These are phyloP conservation scores for Cronartium quercuum DNA, from an alignment of 1,284 basidiomycete genomes.

Conservation along the genomic window DNA sequence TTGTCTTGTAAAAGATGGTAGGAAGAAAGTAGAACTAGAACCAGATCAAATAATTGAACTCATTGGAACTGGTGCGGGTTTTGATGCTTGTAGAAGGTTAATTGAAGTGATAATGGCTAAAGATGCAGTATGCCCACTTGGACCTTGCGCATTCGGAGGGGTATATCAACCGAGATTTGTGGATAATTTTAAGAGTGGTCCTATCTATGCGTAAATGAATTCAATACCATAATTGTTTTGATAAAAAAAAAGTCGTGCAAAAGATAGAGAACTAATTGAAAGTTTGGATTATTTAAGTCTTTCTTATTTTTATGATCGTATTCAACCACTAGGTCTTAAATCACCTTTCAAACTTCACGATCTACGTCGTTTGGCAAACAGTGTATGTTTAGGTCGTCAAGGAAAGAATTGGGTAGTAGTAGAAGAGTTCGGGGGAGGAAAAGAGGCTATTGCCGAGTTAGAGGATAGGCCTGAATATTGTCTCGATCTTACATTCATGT, in stretches of 20 bases:
- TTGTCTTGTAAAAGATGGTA: slow-evolving; percentile 68
- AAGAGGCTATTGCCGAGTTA: slow-evolving; percentile 65
- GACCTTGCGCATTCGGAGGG: slow-evolving; percentile 93
- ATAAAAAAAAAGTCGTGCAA: neutral
- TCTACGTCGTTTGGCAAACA: slow-evolving; percentile 61
- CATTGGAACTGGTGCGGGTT: slow-evolving; percentile 73
- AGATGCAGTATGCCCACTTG: slow-evolving; percentile 81
- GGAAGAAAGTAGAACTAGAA: slow-evolving; percentile 61
- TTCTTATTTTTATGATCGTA: slow-evolving; percentile 96
- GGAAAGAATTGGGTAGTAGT: slow-evolving; percentile 13
- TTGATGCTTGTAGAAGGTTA: slow-evolving; percentile 75
- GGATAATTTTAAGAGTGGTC: slow-evolving; percentile 65
- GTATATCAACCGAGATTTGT: slow-evolving; percentile 94
- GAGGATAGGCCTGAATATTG: slow-evolving; percentile 84
- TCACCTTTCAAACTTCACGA: slow-evolving; percentile 58
- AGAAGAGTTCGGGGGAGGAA: slow-evolving; percentile 49
- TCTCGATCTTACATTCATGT: slow-evolving; percentile 92
- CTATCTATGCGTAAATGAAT: slow-evolving; percentile 47
- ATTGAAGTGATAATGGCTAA: slow-evolving; percentile 92
- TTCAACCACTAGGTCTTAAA: slow-evolving; percentile 66
- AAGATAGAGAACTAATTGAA: neutral
- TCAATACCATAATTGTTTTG: neutral
- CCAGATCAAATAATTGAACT: slow-evolving; percentile 66
- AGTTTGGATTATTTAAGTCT: slow-evolving; percentile 53
- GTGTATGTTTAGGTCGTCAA: slow-evolving; percentile 62